Base-by-base conservation (phyloP, 2,329 filamentous ascomycete species). In the Clarireedia paspali region DNA sequence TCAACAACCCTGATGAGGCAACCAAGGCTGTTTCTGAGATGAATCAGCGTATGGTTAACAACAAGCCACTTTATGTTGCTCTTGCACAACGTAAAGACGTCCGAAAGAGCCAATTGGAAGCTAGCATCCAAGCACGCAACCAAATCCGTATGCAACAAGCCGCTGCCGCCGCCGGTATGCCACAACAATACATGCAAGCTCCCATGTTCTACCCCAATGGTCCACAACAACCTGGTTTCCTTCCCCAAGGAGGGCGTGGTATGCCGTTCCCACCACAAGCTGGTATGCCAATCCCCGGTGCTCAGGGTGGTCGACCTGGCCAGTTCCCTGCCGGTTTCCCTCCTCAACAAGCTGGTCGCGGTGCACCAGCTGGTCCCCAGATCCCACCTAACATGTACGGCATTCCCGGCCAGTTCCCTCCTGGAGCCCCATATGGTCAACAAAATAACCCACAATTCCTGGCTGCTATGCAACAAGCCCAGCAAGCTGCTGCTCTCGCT, bases 31-130 rank as follows among this genome's bases (percentile, higher is more conserved):
- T 99, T 63, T 91, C 91, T 59, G 94, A 99, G 76, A 96, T 97
- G 90, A 99, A 99, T 81, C 92, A 97, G 81, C 91, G 94, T 75
- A 99, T 99, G 94, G 81, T 97, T 66, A 88, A 91, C 73, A 83
- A 83, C 77, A 99, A 99, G 85, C 94, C 94, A 57, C 82, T 99
- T 59, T 99, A 99, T 71, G 94, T 99, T 68, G 94, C 94, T 67
- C 84, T 99, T 63, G 94, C 94, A 63, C 94, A 99, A 82, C 92
- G 94, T 77, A 99, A 99, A 85, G 94, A 99, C 76, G 92, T 99
- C 69, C 91, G 94, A 76, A 96, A 96, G 84, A 96, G 85, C 79
- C 94, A 97, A 81, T 89, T 99, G 66, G 94, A 99, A 81, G 92
- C 92, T 68, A 96, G 90, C 76, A 99, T 99, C 74, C 94, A 97